Evolutionary conservation across 163 green algal species (phyloP), one percentile per base, ranked within the genome.

Genomic region (Botryococcus braunii): DNA sequence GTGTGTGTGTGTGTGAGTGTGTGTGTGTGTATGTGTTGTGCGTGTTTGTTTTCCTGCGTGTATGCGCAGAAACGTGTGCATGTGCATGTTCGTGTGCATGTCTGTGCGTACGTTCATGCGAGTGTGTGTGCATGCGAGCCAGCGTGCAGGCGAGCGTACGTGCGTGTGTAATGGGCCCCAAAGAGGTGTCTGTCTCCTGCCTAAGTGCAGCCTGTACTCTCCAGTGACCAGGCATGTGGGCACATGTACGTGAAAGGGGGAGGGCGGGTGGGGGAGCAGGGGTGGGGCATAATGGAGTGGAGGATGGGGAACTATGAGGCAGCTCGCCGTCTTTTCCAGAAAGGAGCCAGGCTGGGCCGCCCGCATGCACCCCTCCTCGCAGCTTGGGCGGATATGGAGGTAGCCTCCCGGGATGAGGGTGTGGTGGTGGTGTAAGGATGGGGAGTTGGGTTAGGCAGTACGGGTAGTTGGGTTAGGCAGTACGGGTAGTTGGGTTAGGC

Each of bases 211-310:
- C 43, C 43, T 13, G 13, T 52, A 17, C 43, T 52, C 13, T 17
- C 13, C 43, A 13, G 43, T 13, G 13, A 7, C 25, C 32, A 25
- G 56, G 65, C 35, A 38, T 40, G 35, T 35, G 65, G 49, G 21
- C 9, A 39, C 2, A 37, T 37, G 4, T n/a, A n/a, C n/a, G n/a
- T n/a, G n/a, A n/a, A n/a, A n/a, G n/a, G n/a, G n/a, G n/a, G n/a
- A n/a, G n/a, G n/a, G n/a, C n/a, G n/a, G n/a, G n/a, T 52, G 63
- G 9, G 35, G 37, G 40, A 48, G 38, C 77, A 88, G 77, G 79
- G 77, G 5, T 86, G 80, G 77, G 85, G 75, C 8, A 9, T 67
- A 8, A 70, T 87, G 62, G 82, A 91, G 75, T 90, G 76, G 77
- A 46, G 52, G 57, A 52, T 76, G 39, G 84, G 84, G 25, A 69